Base-by-base conservation (phyloP, 163 green algal genomes). In the Chlamydomonas reinhardtii region DNA sequence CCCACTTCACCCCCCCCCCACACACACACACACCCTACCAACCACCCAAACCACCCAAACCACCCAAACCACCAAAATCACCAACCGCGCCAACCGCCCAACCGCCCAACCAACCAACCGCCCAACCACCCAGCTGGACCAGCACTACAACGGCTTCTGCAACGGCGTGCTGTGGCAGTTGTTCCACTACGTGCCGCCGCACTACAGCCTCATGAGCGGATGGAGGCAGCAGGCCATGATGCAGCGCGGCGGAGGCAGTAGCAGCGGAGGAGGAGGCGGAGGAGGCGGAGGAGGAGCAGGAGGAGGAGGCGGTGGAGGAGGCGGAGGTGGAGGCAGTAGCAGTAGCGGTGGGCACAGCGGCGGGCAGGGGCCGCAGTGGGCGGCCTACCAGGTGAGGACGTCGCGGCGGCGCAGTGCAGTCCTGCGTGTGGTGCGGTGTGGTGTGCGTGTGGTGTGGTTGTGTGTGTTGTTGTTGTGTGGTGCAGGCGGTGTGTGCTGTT, bases 91-190 rank as follows among this genome's bases (percentile, higher is more conserved):
- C n/a, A n/a, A n/a, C n/a, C n/a, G n/a, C 68, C 19, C 68, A 15
- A 65, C 56, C 56, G 25, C 16, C 56, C 56, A 24, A 24, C 56
- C 56, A 65, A 65, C 68, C 5, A 29, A 29, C 68, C 68, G 2
- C 31, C 68, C 31, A 12, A 25, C 68, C n/a, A n/a, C n/a, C n/a
- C 86, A 89, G 79, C 56, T 95, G 64, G 92, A 97, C 80, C 87
- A 96, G 32, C 98, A 97, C 89, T 98, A 98, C 91, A 98, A 98
- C 87, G 98, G 98, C 62, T 99, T 99, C 90, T 99, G 97, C 93
- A 99, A 99, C 93, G 94, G 73, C 74, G 96, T 99, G 75, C 93
- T 99, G 70, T 99, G 97, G 97, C 96, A 97, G 92, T 94, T 85
- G n/a, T 99, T 99, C 91, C 97, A 99, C 91, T 99, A 99, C 83